Evolutionary conservation across 2,329 filamentous ascomycete species (phyloP).

Genomic region (Dryadomyces sulphureus): DNA sequence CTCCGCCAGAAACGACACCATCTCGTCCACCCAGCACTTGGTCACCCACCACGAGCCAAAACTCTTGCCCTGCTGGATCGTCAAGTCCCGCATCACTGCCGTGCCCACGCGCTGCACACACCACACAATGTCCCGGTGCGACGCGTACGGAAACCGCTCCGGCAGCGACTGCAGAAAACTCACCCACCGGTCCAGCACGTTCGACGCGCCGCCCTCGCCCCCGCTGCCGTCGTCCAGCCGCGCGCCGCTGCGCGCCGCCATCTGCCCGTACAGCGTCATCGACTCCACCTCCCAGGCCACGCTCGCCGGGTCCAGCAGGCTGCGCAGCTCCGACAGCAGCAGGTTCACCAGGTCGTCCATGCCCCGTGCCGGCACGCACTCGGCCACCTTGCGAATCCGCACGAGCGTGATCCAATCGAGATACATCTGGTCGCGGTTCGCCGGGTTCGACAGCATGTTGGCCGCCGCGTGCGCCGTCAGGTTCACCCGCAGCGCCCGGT

Average conservation of each 20-base stretch:
- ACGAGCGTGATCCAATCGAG: slow-evolving; percentile 68
- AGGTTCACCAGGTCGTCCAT: slow-evolving; percentile 54
- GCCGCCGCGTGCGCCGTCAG: slow-evolving; percentile 86
- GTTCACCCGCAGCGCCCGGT: slow-evolving; percentile 82
- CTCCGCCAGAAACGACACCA: slow-evolving; percentile 79
- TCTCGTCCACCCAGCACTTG: slow-evolving; percentile 91
- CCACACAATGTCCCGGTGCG: slow-evolving; percentile 58
- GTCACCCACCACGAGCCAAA: slow-evolving; percentile 93
- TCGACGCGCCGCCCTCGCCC: slow-evolving; percentile 33
- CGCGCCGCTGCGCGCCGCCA: slow-evolving; percentile 31
- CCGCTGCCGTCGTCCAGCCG: slow-evolving; percentile 22
- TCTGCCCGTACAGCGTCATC: slow-evolving; percentile 44
- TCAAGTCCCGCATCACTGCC: slow-evolving; percentile 67
- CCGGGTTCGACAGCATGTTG: slow-evolving; percentile 77
- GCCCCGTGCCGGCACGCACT: slow-evolving; percentile 44
- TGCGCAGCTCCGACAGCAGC: slow-evolving; percentile 51
- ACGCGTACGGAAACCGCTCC: slow-evolving; percentile 57
- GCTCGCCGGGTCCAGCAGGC: slow-evolving; percentile 53
- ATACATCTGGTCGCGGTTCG: slow-evolving; percentile 92
- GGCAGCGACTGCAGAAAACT: slow-evolving; percentile 56
- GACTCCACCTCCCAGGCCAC: slow-evolving; percentile 51
- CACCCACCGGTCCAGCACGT: slow-evolving; percentile 67
- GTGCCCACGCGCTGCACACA: slow-evolving; percentile 64
- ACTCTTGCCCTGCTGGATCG: slow-evolving; percentile 60
- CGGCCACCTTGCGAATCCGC: slow-evolving; percentile 45